Conservation (phyloP, 192 early-diverging fungal species). For the Thamnidium elegans region DNA sequence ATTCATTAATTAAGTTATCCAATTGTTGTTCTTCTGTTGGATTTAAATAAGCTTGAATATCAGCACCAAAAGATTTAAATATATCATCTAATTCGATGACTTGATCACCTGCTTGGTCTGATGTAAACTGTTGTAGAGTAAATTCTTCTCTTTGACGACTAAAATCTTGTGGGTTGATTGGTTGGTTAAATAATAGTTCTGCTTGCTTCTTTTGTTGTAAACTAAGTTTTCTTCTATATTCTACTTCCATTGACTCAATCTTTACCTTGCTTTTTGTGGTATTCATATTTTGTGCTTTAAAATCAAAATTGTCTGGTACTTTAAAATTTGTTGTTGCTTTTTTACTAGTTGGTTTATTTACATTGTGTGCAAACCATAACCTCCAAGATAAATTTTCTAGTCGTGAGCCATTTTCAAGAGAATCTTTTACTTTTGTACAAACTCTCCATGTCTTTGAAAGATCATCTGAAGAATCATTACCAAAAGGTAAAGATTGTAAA, state of each 20-base stretch:
- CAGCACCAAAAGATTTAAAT: conserved; percentile 21
- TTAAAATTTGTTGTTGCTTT: conserved; percentile 5
- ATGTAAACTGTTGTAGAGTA: conserved; percentile 42
- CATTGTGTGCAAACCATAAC: conserved; percentile 76
- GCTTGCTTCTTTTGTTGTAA: background rate
- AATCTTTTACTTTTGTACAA: conserved; percentile 80
- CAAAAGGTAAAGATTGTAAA: conserved; percentile 64
- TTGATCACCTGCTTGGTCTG: conserved; percentile 42
- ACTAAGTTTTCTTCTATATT: no score
- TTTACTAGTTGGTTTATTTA: conserved; percentile 12
- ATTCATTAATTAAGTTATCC: conserved; percentile 1
- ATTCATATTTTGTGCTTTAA: conserved; percentile 9
- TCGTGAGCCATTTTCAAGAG: conserved; percentile 75
- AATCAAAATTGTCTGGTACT: conserved; percentile 16
- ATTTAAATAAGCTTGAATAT: conserved; percentile 29
- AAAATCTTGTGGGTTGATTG: background rate
- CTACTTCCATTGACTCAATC: no score
- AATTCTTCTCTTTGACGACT: conserved; percentile 23
- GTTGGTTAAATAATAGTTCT: background rate
- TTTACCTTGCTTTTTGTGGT: no score
- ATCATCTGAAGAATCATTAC: conserved; percentile 67
- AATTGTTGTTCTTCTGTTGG: conserved; percentile 16
- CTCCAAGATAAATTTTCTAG: conserved; percentile 84
- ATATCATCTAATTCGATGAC: conserved; percentile 37
- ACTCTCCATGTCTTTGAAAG: conserved; percentile 74